Percentiles rank a stretch among this genome's conserved stretches.
Conservation (phyloP, 2,329 filamentous ascomycete genomes). For the Ceratocystis variospora region DNA sequence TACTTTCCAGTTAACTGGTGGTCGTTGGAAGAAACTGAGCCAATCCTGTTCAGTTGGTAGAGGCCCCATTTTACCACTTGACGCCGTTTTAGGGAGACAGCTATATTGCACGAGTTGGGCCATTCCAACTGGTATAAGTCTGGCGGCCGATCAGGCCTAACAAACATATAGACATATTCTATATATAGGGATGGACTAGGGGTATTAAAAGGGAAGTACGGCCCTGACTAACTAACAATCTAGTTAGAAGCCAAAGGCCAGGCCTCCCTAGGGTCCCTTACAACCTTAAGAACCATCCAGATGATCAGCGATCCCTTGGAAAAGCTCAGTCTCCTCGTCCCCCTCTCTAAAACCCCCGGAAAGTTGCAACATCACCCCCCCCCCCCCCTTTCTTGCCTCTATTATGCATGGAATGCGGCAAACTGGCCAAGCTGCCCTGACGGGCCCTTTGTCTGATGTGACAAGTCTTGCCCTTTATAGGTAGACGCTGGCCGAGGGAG, state of each 20-base stretch:
- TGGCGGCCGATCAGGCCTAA: background rate
- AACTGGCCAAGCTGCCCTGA: background rate
- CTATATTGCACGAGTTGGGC: background rate
- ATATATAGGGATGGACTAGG: constrained; percentile 7
- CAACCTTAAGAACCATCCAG: background rate
- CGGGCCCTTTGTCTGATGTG: background rate
- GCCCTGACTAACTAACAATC: constrained; percentile 1
- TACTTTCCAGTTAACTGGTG: background rate
- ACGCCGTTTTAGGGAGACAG: background rate
- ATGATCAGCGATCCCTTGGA: background rate
- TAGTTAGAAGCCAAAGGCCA: background rate
- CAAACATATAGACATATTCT: background rate
- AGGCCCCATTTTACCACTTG: background rate
- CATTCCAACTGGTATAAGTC: background rate
- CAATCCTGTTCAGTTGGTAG: background rate
- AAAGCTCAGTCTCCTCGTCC: no score
- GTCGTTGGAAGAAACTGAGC: background rate
- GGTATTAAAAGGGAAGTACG: background rate
- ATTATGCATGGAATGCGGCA: background rate
- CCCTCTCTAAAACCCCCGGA: background rate
- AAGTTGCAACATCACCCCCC: background rate
- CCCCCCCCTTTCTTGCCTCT: background rate
- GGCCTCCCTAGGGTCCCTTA: background rate
- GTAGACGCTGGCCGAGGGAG: background rate
- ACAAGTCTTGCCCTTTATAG: background rate